Percentiles rank a stretch among this genome's conserved stretches.
These are phyloP conservation scores for Hypoxylon sp. DNA, from an alignment of 2,329 filamentous ascomycete species.

Conservation along the genomic window DNA sequence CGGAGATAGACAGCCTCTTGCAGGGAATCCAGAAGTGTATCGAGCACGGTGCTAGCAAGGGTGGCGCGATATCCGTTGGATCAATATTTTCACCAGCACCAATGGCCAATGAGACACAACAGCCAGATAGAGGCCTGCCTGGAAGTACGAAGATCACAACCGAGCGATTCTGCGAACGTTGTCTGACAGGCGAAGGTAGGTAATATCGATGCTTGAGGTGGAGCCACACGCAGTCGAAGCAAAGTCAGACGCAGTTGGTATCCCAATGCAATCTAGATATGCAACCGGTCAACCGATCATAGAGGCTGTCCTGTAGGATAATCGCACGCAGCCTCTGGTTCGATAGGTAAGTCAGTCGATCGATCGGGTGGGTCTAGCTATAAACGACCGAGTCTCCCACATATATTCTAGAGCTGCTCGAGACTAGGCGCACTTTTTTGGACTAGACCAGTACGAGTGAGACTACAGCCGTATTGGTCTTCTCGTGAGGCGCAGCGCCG, in stretches of 20 bases:
- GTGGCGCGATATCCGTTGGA: slow-evolving; percentile 23
- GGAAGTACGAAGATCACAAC: slow-evolving; percentile 21
- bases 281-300: slow-evolving; percentile 7
- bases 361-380: slow-evolving; percentile 21
- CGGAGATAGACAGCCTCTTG: slow-evolving; percentile 42
- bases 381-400: slow-evolving; percentile 9
- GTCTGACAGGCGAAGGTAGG: slow-evolving; percentile 5
- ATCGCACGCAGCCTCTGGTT: slow-evolving; percentile 17
- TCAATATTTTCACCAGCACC: slow-evolving; percentile 8
- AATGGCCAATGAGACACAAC: slow-evolving; percentile 29
- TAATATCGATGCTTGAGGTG: slow-evolving; percentile 21
- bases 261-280: slow-evolving; percentile 23
- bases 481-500: slow-evolving; percentile 5
- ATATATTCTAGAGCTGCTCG: slow-evolving; percentile 3
- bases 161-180: slow-evolving; percentile 17
- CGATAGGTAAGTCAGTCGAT: slow-evolving; percentile 14
- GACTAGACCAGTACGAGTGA: slow-evolving; percentile 15
- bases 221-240: slow-evolving; percentile 16
- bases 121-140: slow-evolving; percentile 6
- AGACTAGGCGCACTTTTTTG: slow-evolving; percentile 8
- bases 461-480: slow-evolving; percentile 16
- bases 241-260: slow-evolving; percentile 20
- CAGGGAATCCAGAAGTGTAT: slow-evolving; percentile 37
- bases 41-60: slow-evolving; percentile 15
- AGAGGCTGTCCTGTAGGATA: slow-evolving; percentile 16